Conservation (phyloP, 2,329 filamentous ascomycete species). For the Fusarium globosum region DNA sequence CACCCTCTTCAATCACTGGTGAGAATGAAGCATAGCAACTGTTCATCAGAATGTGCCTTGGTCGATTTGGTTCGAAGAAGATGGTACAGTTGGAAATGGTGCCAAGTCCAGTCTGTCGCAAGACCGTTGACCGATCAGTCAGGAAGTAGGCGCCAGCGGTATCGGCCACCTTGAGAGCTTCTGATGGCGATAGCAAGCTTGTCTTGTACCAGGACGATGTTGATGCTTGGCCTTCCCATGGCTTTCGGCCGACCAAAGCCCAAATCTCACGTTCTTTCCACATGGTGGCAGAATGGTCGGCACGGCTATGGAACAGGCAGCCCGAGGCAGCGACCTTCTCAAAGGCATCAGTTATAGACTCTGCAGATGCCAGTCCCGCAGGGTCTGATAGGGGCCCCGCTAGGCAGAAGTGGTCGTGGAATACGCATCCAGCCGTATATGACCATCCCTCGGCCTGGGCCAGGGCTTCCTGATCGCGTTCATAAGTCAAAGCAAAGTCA, state of each 20-base stretch:
- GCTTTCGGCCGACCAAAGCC: neutral
- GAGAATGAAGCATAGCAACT: neutral
- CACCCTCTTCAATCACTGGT: neutral
- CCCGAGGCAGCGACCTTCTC: neutral
- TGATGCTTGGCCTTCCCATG: neutral
- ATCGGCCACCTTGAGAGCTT: neutral
- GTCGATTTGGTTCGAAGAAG: neutral
- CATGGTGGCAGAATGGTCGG: neutral
- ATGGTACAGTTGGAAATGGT: neutral
- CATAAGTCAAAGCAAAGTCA: neutral
- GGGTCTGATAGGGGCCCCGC: neutral
- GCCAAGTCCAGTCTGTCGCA: neutral
- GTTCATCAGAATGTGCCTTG: neutral
- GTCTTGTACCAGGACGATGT: neutral
- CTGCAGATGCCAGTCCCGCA: neutral
- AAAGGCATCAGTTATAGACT: neutral
- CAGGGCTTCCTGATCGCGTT: neutral
- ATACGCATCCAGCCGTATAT: neutral
- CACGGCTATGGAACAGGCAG: neutral
- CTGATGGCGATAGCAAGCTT: neutral
- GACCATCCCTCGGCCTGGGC: neutral
- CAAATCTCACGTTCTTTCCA: neutral
- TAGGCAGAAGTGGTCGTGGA: neutral
- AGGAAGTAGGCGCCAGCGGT: neutral
- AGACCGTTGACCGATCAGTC: neutral